Base-by-base conservation (phyloP, 768 basidiomycete species). In the Agaricus blazei region DNA sequence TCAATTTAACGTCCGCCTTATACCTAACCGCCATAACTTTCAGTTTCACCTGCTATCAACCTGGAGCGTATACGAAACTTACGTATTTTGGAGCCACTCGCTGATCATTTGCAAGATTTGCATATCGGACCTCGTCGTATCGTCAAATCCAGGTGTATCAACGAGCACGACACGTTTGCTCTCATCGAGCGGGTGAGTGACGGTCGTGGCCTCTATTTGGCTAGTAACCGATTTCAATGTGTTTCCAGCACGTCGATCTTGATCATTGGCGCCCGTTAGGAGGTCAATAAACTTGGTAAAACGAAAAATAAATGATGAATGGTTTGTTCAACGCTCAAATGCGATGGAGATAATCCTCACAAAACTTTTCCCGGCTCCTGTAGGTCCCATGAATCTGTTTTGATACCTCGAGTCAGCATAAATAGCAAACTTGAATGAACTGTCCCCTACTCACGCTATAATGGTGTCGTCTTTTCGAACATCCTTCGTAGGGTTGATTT, bases 21-120 rank as follows among this genome's bases (percentile, higher is more conserved):
- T 69, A 68, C 42, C 71, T 70, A 45, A 8, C 29, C 4, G 24
- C 24, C 34, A 34, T 9, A 37, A 28, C 37, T 23, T 43, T 47
- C 4, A 23, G 29, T 55, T 37, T 19, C 14, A 29, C 31, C 9
- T 23, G 36, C 27, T 47, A 3, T n/a, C 3, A 34, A 31, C 12
- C 29, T 23, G 12, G 9, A 6, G 12, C 12, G 23, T 8, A 40
- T 15, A 26, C 4, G 41, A 31, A 15, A 41, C 64, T 55, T 51
- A 69, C 67, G 58, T 60, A 27, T 56, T 51, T 27, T 57, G 46
- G 11, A 69, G 41, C 64, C 65, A 68, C 8, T 69, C 65, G 3
- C 67, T 67, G 36, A 77, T 76, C 63, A 70, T 67, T 54, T 68
- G 64, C 49, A 76, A 63, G 29, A 75, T 62, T 14, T 73, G 68